Base-by-base conservation (phyloP, 495 filamentous ascomycete species). In the Tuber melanosporum region DNA sequence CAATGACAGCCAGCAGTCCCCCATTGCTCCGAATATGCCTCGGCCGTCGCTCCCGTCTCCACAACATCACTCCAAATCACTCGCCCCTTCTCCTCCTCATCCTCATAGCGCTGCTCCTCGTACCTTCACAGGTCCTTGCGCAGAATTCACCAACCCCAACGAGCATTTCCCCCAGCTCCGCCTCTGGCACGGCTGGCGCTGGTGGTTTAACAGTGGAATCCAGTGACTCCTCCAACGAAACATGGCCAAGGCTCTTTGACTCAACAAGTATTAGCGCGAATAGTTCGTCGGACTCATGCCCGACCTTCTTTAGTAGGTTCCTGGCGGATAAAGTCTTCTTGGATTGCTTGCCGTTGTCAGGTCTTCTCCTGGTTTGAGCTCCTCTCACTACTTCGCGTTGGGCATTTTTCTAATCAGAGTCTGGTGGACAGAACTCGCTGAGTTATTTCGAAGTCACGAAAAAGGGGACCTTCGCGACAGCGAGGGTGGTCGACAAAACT, bases 391-490 rank as follows among this genome's bases (percentile, higher is more conserved):
- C 22, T 71, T 42, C 42, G 32, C 32, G 3, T 20, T 17, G 70
- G 20, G 26, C 43, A 74, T 36, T 43, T 41, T 70, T 39, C 73
- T 78, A 72, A 79, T 57, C 26, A 32, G 72, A 71, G 39, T 52
- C 45, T 42, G 52, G 52, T n/a, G 41, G 47, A 46, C 47, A 83
- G 82, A 82, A 83, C 70, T 83, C 82, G 20, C 72, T 76, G 49
- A 76, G 74, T 3, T 83, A 78, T 46, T 83, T 83, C 49, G 78
- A 83, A 62, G 77, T 83, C 66, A 79, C 81, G 20, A 81, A 74
- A 45, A 36, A 81, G 5, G 79, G 82, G 20, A 76, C 72, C 39
- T 83, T 83, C 45, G 32, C 76, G 19, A 83, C 73, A 20, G 81
- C 82, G 4, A 73, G 75, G 39, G 62, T 79, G 22, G 26, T 83